Conservation (phyloP, 768 basidiomycete genomes). For the Hericium erinaceus region DNA sequence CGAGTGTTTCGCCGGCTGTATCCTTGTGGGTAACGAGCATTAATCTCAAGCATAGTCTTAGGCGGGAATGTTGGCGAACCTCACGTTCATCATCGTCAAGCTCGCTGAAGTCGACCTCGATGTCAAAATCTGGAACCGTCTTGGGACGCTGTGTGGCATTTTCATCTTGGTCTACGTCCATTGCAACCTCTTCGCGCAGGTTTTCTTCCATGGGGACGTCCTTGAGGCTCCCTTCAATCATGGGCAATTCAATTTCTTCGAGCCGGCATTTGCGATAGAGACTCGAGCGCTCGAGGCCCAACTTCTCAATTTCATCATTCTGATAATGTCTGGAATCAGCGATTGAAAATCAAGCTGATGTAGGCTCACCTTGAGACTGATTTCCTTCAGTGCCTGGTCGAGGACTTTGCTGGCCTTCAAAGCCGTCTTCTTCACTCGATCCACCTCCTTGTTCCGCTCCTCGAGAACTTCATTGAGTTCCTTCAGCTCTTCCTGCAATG, state of each 20-base stretch:
- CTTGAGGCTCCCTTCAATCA: slow-evolving; percentile 65
- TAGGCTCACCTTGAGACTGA: slow-evolving; percentile 57
- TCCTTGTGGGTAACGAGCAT: slow-evolving; percentile 28
- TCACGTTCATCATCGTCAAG: slow-evolving; percentile 70
- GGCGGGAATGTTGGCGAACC: slow-evolving; percentile 26
- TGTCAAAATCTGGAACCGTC: slow-evolving; percentile 71
- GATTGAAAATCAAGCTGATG: slow-evolving; percentile 3
- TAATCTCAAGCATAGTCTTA: neutral
- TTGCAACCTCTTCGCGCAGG: slow-evolving; percentile 75
- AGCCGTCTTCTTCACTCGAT: slow-evolving; percentile 65
- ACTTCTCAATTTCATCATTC: slow-evolving; percentile 89
- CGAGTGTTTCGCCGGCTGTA: slow-evolving; percentile 52
- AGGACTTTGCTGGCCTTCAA: slow-evolving; percentile 63
- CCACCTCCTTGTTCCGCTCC: slow-evolving; percentile 64
- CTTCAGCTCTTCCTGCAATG: slow-evolving; percentile 53
- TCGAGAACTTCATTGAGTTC: slow-evolving; percentile 56
- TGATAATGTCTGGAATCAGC: slow-evolving; percentile 15
- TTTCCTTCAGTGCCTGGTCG: slow-evolving; percentile 87
- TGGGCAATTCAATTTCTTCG: slow-evolving; percentile 82
- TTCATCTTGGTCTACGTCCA: slow-evolving; percentile 90
- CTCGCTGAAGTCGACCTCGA: slow-evolving; percentile 77
- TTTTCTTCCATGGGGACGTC: slow-evolving; percentile 96
- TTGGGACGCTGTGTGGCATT: slow-evolving; percentile 58
- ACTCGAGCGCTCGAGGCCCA: slow-evolving; percentile 74
- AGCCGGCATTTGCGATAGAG: slow-evolving; percentile 89